Conservation (phyloP, 2,329 filamentous ascomycete genomes). For the Penicillium palitans region DNA sequence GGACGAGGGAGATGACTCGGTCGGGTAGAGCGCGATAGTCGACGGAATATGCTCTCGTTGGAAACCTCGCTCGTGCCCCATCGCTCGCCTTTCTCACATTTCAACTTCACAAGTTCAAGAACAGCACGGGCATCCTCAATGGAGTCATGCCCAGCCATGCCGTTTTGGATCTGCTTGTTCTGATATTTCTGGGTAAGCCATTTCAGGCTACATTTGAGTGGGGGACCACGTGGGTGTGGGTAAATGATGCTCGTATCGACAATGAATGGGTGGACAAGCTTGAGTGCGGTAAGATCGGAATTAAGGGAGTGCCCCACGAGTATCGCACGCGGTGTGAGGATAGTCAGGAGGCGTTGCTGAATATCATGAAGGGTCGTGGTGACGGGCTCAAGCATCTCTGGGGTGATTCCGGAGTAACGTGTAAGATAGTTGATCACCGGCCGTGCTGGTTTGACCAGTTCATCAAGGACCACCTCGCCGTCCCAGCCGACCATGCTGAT, state of each 20-base stretch:
- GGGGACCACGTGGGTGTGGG: slow-evolving; percentile 84
- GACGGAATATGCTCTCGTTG: slow-evolving; percentile 85
- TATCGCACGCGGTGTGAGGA: slow-evolving; percentile 58
- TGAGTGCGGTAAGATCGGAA: slow-evolving; percentile 70
- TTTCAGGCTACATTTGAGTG: slow-evolving; percentile 86
- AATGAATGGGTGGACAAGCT: slow-evolving; percentile 86
- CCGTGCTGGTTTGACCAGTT: slow-evolving; percentile 84
- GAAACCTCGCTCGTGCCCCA: slow-evolving; percentile 81
- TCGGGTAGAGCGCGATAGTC: slow-evolving; percentile 62
- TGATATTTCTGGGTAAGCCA: slow-evolving; percentile 86
- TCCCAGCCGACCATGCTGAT: slow-evolving; percentile 87
- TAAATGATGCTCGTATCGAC: slow-evolving; percentile 89
- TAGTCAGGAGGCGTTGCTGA: slow-evolving; percentile 69
- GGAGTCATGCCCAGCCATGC: slow-evolving; percentile 78
- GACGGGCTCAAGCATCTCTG: slow-evolving; percentile 75
- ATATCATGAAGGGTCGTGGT: slow-evolving; percentile 83
- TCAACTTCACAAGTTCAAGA: slow-evolving; percentile 89
- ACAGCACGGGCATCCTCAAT: slow-evolving; percentile 90
- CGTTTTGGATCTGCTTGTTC: slow-evolving; percentile 82
- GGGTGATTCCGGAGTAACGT: slow-evolving; percentile 86
- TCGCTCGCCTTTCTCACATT: slow-evolving; percentile 85
- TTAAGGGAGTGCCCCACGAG: slow-evolving; percentile 51
- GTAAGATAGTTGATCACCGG: slow-evolving; percentile 94
- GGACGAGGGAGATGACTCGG: slow-evolving; percentile 38
- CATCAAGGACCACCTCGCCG: slow-evolving; percentile 77